Percentiles rank a stretch among this genome's conserved stretches.
These are phyloP conservation scores for Ascochyta pisi DNA, from an alignment of 2,329 filamentous ascomycete species.

Conservation along the genomic window DNA sequence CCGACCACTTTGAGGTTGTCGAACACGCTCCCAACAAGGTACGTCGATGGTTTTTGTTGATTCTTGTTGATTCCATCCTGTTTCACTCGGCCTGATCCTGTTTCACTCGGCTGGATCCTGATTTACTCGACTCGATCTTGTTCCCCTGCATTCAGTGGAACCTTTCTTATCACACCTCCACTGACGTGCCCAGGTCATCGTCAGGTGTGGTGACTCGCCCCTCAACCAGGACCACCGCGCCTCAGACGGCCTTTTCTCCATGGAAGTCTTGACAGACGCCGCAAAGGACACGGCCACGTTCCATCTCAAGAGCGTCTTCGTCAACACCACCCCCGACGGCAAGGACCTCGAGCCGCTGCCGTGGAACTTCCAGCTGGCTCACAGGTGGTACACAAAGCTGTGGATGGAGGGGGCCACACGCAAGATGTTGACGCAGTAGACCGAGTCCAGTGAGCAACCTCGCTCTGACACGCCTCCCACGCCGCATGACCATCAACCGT, in stretches of 20 bases:
- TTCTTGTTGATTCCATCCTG: not conserved
- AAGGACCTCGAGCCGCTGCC: constrained; percentile 37
- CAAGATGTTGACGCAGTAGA: constrained; percentile 37
- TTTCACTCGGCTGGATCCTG: too few species aligned
- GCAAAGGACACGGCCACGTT: constrained; percentile 47
- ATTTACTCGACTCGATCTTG: too few species aligned
- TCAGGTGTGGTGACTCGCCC: constrained; percentile 50
- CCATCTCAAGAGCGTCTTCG: constrained; percentile 50
- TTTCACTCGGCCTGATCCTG: too few species aligned
- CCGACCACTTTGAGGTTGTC: constrained; percentile 53
- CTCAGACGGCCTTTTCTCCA: constrained; percentile 48
- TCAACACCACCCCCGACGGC: constrained; percentile 48
- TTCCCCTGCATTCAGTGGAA: not conserved
- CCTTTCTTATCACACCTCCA: not conserved
- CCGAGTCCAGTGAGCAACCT: not conserved
- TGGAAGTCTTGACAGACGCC: constrained; percentile 50
- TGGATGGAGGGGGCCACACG: constrained; percentile 52
- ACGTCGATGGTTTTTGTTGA: constrained; percentile 2
- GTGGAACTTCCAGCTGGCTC: constrained; percentile 39
- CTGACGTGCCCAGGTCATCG: constrained; percentile 41
- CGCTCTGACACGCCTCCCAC: too few species aligned
- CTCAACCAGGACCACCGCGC: constrained; percentile 37
- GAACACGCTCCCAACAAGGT: constrained; percentile 47
- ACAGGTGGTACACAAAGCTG: constrained; percentile 49
- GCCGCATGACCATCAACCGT: too few species aligned